A percentile compares a stretch with the other conserved stretches of the same genome.
These are phyloP conservation scores for Alternaria sp. DNA, from an alignment of 2,329 filamentous ascomycete species.

Conservation along the genomic window DNA sequence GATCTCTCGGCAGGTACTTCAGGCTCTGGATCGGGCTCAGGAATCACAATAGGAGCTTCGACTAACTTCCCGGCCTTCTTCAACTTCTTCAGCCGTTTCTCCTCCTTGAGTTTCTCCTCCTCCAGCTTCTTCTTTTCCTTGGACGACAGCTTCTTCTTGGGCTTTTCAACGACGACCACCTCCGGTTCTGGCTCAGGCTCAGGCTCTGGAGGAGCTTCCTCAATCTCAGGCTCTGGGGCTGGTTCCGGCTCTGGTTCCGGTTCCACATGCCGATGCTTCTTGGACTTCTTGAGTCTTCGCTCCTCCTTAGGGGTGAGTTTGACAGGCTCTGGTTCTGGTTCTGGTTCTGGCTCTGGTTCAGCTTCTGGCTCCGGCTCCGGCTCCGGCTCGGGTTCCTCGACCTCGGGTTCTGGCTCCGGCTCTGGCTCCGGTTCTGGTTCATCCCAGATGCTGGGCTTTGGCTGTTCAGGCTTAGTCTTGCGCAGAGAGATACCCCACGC, in stretches of 20 bases:
- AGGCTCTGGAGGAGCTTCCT: conserved; percentile 26
- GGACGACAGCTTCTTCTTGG: conserved; percentile 39
- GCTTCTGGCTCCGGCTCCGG: conserved; percentile 24
- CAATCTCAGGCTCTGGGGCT: conserved; percentile 30
- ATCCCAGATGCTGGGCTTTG: conserved; percentile 24
- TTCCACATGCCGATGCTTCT: conserved; percentile 25
- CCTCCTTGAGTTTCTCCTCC: conserved; percentile 6
- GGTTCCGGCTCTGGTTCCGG: conserved; percentile 13
- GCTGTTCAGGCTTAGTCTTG: conserved; percentile 52
- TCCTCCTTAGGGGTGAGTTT: conserved; percentile 8
- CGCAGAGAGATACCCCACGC: conserved; percentile 55
- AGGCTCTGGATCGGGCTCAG: conserved; percentile 42
- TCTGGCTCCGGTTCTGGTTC: conserved; percentile 14
- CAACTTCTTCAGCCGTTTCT: conserved; percentile 37
- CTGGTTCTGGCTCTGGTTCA: conserved; percentile 35
- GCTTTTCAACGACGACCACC: conserved; percentile 35
- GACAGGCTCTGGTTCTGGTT: conserved; percentile 19
- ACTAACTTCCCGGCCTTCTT: conserved; percentile 37
- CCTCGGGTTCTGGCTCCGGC: conserved; percentile 6
- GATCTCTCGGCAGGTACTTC: conserved; percentile 39
- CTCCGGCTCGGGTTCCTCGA: conserved; percentile 13
- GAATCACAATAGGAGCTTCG: conserved; percentile 30
- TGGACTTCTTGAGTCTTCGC: conserved; percentile 13
- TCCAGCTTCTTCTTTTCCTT: conserved; percentile 21
- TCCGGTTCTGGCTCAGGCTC: conserved; percentile 35